Base-by-base conservation (phyloP, 371 early-diverging fungal species). In the Apophysomyces variabilis region DNA sequence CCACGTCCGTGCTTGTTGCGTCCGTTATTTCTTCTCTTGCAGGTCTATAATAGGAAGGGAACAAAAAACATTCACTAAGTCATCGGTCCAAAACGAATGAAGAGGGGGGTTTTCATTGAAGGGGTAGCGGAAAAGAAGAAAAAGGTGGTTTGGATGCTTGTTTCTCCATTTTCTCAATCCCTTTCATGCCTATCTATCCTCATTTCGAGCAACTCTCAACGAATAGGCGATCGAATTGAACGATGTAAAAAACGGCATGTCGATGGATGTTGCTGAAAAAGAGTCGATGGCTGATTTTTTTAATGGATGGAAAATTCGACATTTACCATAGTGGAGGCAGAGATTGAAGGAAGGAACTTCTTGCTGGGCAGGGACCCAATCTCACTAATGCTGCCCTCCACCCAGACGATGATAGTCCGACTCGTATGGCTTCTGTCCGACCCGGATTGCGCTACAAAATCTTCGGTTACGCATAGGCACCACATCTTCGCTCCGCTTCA, bases 1-100 rank as follows among this genome's bases (percentile, higher is more conserved):
- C 99, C 99, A 83, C 99, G 96, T 75, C 98, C 98, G 80, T 95
- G 88, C 92, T 99, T 99, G 88, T 90, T 89, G 85, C 99, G 95
- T 87, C 99, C 99, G 88, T 96, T 89, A 85, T 99, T 99, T 88
- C 97, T 93, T 89, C 99, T 92, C 88, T 99, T 99, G 84, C 85
- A 76, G 78, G 96, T 96, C 96, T 91, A 68, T 61, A n/a, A 26
- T 26, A 26, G 32, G 32, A 9, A 36, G 39, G 1, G 32, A 5
- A 61, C 41, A 45, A 26, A n/a, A 50, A 4, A 9, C 32, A 26
- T 50, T 50, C 54, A 50, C 21, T n/a, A 16, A 26, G 21, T n/a
- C 54, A 50, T 50, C 21, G 35, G n/a, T 11, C 41, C 41, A 41
- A 41, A 41, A 41, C 8, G 41, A 41, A 13, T 11, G 41, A 41